Conservation (phyloP, 306 rosid genomes). For the Carpinus viminea region DNA sequence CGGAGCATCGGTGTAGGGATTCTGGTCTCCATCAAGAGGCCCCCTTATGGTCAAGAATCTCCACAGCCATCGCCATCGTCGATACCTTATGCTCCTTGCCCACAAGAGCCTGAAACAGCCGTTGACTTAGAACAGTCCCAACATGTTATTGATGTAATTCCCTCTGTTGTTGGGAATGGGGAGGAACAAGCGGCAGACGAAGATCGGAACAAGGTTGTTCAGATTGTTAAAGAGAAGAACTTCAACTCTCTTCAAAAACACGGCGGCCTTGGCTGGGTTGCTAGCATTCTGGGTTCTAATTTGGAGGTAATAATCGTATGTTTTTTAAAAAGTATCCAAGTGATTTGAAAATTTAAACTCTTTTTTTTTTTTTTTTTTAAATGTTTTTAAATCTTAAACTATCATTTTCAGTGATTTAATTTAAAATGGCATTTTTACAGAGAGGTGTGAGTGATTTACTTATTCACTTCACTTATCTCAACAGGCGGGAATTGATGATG, state of each 20-base stretch:
- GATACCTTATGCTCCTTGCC: constrained; percentile 2
- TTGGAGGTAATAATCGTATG: constrained; percentile 35
- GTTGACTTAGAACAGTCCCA: constrained; percentile 5
- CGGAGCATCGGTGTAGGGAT: constrained; percentile 23
- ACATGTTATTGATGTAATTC: constrained; percentile 18
- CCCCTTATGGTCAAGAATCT: constrained; percentile 10
- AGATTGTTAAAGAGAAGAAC: constrained; percentile 42
- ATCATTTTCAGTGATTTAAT: too few species aligned
- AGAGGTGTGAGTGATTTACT: not conserved
- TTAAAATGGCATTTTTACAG: too few species aligned
- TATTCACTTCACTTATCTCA: too few species aligned
- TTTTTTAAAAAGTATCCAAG: too few species aligned
- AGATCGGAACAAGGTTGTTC: constrained; percentile 9
- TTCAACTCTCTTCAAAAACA: constrained; percentile 13
- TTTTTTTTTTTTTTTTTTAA: too few species aligned
- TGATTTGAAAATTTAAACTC: too few species aligned
- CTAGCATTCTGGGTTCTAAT: constrained; percentile 15
- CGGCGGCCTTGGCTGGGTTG: constrained; percentile 43
- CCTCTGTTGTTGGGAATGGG: not conserved
- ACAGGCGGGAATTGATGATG: not conserved
- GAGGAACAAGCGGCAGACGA: not conserved
- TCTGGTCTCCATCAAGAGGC: constrained; percentile 25
- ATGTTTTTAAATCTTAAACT: too few species aligned
- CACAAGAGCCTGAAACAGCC: not conserved
- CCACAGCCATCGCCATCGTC: constrained; percentile 6